Conservation (phyloP, 2,329 filamentous ascomycete species). For the Apiospora hydei region DNA sequence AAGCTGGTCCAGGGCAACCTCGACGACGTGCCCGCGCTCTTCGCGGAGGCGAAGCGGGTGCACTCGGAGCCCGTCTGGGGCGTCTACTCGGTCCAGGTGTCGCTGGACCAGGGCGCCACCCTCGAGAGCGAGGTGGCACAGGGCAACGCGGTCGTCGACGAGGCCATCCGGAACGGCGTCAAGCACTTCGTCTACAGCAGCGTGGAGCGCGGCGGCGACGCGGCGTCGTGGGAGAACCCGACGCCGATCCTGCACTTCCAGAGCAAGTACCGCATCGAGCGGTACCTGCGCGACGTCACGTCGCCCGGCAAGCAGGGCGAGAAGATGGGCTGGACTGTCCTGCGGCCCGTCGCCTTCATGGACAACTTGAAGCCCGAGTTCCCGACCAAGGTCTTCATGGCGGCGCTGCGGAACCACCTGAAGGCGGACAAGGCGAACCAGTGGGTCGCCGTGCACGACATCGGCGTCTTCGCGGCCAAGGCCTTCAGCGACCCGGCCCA, state of each 20-base stretch:
- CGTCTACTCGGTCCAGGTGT: slow-evolving; percentile 63
- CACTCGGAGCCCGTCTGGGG: slow-evolving; percentile 55
- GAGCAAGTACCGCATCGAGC: slow-evolving; percentile 67
- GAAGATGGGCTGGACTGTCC: slow-evolving; percentile 65
- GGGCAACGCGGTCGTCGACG: slow-evolving; percentile 65
- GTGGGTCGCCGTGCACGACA: slow-evolving; percentile 50
- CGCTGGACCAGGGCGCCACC: slow-evolving; percentile 45
- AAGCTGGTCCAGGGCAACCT: slow-evolving; percentile 59
- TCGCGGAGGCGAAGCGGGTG: slow-evolving; percentile 42
- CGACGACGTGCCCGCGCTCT: slow-evolving; percentile 57
- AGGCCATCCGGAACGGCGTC: slow-evolving; percentile 61
- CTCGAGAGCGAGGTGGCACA: slow-evolving; percentile 52
- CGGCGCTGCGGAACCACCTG: slow-evolving; percentile 42
- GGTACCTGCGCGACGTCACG: slow-evolving; percentile 60
- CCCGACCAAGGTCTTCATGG: slow-evolving; percentile 45
- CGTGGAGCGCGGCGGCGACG: slow-evolving; percentile 67
- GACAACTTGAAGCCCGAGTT: slow-evolving; percentile 55
- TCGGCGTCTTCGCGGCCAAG: slow-evolving; percentile 53
- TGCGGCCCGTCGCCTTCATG: slow-evolving; percentile 69
- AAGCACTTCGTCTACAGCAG: slow-evolving; percentile 69
- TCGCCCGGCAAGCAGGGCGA: slow-evolving; percentile 42
- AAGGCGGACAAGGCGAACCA: slow-evolving; percentile 46
- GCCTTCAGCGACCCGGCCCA: slow-evolving; percentile 48
- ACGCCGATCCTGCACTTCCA: slow-evolving; percentile 69
- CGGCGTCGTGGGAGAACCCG: slow-evolving; percentile 55